A percentile compares a stretch with the other conserved stretches of the same genome.
These are phyloP conservation scores for Tetraselmis chui DNA, from an alignment of 139 green algal genomes.

Conservation along the genomic window DNA sequence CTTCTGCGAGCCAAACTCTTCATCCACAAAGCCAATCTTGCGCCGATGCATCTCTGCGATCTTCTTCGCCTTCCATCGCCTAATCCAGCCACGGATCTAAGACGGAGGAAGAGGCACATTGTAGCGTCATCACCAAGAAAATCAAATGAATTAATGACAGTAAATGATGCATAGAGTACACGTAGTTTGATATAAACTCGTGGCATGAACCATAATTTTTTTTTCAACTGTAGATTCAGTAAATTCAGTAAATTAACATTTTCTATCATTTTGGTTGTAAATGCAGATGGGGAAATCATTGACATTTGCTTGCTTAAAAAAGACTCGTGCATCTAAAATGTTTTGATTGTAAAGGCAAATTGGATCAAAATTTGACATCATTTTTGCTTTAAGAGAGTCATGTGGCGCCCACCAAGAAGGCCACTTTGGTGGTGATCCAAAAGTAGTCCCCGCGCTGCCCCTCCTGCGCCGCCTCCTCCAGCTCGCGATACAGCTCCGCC, in stretches of 20 bases:
- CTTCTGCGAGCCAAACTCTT: not conserved
- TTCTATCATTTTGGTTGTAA: no score
- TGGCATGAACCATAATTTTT: not conserved
- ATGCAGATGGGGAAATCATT: not conserved
- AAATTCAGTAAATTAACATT: not conserved
- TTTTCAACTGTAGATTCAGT: not conserved
- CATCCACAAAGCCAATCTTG: not conserved
- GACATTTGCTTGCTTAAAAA: no score
- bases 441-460: not conserved
- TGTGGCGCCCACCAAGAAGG: not conserved
- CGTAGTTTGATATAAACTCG: not conserved
- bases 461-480: not conserved
- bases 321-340: no score
- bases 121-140: no score
- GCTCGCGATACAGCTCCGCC: not conserved
- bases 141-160: no score
- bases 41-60: not conserved
- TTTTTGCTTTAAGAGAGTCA: no score
- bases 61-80: not conserved
- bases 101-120: no score
- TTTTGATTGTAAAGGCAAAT: not conserved
- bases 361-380: not conserved
- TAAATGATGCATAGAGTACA: no score
- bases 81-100: not conserved
- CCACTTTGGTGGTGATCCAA: not conserved